Evolutionary conservation across 2,329 filamentous ascomycete genomes (phyloP).

Genomic region (Trichoderma polysporum): DNA sequence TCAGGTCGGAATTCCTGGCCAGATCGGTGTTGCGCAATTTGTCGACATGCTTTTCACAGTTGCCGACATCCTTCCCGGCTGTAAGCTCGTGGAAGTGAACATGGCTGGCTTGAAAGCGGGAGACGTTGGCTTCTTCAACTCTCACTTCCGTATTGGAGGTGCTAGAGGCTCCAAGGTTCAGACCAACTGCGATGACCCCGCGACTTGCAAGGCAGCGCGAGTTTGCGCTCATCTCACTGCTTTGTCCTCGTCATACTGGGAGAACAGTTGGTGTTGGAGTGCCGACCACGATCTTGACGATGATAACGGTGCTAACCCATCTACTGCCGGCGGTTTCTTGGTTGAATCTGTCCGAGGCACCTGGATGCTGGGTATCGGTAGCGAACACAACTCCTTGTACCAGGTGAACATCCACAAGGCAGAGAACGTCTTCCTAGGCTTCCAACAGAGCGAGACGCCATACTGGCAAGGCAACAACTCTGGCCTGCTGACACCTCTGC

Average conservation of each 20-base stretch:
- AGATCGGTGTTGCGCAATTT: conserved; percentile 48
- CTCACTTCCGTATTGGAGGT: conserved; percentile 45
- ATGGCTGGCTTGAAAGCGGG: conserved; percentile 44
- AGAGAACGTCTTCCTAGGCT: conserved; percentile 43
- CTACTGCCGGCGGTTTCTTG: conserved; percentile 46
- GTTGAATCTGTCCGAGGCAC: conserved; percentile 46
- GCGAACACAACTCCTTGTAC: conserved; percentile 53
- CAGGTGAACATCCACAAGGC: conserved; percentile 51
- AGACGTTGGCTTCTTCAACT: conserved; percentile 50
- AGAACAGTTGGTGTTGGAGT: conserved; percentile 52
- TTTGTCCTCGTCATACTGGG: conserved; percentile 50
- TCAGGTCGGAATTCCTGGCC: conserved; percentile 48
- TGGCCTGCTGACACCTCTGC: conserved; percentile 37
- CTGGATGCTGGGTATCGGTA: conserved; percentile 53
- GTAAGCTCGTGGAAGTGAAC: conserved; percentile 46
- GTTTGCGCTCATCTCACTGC: conserved; percentile 48
- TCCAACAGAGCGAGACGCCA: conserved; percentile 48
- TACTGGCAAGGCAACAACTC: conserved; percentile 41
- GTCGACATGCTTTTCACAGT: conserved; percentile 52
- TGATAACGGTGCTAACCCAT: conserved; percentile 40
- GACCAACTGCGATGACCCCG: conserved; percentile 38
- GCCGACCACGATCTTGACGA: conserved; percentile 52
- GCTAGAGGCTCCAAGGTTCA: conserved; percentile 41
- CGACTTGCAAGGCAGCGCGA: conserved; percentile 46
- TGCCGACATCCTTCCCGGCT: conserved; percentile 41